phyloP scores from a whole-genome alignment of 2,329 filamentous ascomycete genomes.

The Stachybotrys echinatus region DNA sequence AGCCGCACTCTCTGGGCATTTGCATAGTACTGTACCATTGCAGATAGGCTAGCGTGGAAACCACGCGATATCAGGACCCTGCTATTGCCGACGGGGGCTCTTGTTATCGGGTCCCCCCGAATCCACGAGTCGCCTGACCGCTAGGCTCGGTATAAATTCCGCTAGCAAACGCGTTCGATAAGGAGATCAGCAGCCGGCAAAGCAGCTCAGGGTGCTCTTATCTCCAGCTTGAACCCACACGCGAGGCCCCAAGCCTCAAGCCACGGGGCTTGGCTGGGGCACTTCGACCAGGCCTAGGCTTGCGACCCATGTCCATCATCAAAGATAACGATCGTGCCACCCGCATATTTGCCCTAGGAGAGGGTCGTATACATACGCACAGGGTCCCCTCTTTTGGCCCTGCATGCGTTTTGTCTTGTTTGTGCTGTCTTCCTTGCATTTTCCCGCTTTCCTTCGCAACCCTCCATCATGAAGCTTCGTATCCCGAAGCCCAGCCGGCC shows the following conservation, averaged over 20 bases:
- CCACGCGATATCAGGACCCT: too few species aligned
- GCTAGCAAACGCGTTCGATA: too few species aligned
- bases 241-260: neutral
- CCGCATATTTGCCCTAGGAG: neutral
- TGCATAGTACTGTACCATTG: too few species aligned
- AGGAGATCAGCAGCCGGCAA: too few species aligned
- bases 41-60: too few species aligned
- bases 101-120: too few species aligned
- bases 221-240: neutral
- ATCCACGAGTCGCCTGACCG: too few species aligned
- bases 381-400: neutral
- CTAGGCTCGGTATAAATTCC: too few species aligned
- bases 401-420: neutral
- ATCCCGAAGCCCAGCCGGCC: slow-evolving; percentile 1
- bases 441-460: neutral
- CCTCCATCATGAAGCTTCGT: neutral
- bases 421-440: neutral
- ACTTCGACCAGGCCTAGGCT: neutral
- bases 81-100: too few species aligned
- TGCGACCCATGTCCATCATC: neutral
- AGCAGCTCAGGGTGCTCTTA: too few species aligned
- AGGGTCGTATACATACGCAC: neutral
- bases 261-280: neutral
- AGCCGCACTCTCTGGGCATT: too few species aligned
- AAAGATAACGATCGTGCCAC: neutral